Evolutionary conservation across 2,329 filamentous ascomycete species (phyloP).

Genomic region (Proliferodiscus dingleyae): DNA sequence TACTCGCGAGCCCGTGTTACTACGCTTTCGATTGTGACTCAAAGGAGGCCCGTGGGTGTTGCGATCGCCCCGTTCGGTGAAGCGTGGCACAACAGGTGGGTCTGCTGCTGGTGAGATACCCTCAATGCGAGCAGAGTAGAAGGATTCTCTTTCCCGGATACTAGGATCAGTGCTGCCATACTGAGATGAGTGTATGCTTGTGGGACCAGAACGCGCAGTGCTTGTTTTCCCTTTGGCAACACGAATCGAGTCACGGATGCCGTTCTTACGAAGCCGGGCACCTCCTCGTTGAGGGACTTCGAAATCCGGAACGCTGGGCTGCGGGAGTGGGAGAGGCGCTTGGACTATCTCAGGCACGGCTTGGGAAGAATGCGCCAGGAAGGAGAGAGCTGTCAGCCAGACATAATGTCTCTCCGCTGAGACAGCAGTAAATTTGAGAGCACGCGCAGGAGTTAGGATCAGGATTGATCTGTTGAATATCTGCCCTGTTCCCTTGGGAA

Average conservation of each 20-base stretch:
- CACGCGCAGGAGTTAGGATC: slow-evolving; percentile 87
- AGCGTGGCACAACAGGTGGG: slow-evolving; percentile 67
- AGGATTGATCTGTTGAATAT: slow-evolving; percentile 92
- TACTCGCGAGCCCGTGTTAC: slow-evolving; percentile 76
- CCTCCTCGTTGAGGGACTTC: slow-evolving; percentile 30
- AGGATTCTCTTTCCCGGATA: slow-evolving; percentile 23
- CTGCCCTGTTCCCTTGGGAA: slow-evolving; percentile 62
- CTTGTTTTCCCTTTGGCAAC: slow-evolving; percentile 67
- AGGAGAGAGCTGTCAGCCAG: slow-evolving; percentile 91
- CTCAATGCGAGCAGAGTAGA: slow-evolving; percentile 18
- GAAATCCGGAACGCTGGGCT: slow-evolving; percentile 44
- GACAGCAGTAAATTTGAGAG: slow-evolving; percentile 87
- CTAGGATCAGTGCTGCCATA: slow-evolving; percentile 16
- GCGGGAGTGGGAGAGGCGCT: slow-evolving; percentile 49
- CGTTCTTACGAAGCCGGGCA: slow-evolving; percentile 33
- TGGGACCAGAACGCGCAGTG: slow-evolving; percentile 34
- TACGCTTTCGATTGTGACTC: slow-evolving; percentile 76
- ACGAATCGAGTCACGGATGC: slow-evolving; percentile 83
- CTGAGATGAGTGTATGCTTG: slow-evolving; percentile 31
- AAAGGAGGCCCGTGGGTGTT: slow-evolving; percentile 20
- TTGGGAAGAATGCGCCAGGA: slow-evolving; percentile 85
- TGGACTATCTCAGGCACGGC: slow-evolving; percentile 69
- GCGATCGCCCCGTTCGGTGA: slow-evolving; percentile 50
- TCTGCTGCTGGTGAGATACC: slow-evolving; percentile 48
- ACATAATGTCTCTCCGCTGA: slow-evolving; percentile 84